Evolutionary conservation across 352 stramenopile species (phyloP).

Genomic region (Globisporangium uncinulatum): DNA sequence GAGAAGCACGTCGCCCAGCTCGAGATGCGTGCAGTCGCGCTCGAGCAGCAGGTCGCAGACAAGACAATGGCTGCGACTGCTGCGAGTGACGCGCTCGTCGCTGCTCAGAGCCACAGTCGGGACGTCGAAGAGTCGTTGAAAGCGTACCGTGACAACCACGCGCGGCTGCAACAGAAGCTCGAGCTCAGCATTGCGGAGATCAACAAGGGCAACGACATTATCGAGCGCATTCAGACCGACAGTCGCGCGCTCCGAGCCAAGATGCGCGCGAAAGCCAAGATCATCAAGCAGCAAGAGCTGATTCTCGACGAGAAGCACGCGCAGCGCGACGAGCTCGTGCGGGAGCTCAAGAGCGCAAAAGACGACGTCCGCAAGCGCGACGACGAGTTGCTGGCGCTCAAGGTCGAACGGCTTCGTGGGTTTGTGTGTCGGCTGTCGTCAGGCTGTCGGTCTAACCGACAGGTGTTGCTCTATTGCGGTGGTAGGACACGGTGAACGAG

Average conservation of each 20-base stretch:
- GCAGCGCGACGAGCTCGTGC: constrained; percentile 53
- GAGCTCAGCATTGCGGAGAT: constrained; percentile 88
- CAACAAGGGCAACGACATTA: constrained; percentile 91
- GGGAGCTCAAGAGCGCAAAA: constrained; percentile 57
- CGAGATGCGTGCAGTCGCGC: constrained; percentile 54
- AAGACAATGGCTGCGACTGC: constrained; percentile 75
- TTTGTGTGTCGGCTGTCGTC: background rate
- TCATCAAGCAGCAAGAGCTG: constrained; percentile 88
- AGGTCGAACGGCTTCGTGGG: constrained; percentile 19
- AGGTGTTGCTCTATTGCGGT: no score
- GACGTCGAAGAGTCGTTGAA: constrained; percentile 84
- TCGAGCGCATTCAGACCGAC: constrained; percentile 85
- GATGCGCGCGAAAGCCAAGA: constrained; percentile 84
- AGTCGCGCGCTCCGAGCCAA: constrained; percentile 72
- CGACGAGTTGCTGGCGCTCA: constrained; percentile 52
- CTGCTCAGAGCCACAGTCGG: constrained; percentile 65
- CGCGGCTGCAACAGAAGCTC: constrained; percentile 80
- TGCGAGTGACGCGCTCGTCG: constrained; percentile 62
- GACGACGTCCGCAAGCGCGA: constrained; percentile 70
- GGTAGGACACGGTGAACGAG: constrained; percentile 57
- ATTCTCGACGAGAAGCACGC: constrained; percentile 76
- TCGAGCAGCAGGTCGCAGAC: constrained; percentile 74
- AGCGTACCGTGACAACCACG: constrained; percentile 85
- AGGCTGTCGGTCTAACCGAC: no score
- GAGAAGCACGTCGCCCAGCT: constrained; percentile 81